Conservation (phyloP, 202 grass and related monocot species). For the Musa balbisiana region DNA sequence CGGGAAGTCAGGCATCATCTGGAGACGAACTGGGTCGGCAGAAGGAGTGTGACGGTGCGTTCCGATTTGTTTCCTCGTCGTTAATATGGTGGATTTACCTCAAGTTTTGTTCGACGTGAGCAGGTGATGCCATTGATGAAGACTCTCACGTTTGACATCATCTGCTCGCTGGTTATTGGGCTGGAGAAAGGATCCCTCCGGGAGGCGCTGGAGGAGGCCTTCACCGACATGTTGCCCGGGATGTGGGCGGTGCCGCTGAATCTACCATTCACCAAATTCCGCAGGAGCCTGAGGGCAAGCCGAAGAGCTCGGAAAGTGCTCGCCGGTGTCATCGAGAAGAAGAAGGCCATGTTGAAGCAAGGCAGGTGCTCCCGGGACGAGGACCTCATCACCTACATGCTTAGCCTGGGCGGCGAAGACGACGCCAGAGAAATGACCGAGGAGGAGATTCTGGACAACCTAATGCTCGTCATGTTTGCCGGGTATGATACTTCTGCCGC, state of each 20-base stretch:
- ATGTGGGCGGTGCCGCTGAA: slow-evolving; percentile 36
- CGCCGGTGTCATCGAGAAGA: slow-evolving; percentile 10
- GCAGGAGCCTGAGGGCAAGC: slow-evolving; percentile 33
- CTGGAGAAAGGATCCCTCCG: slow-evolving; percentile 20
- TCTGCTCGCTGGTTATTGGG: slow-evolving; percentile 38
- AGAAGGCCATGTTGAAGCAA: slow-evolving; percentile 9
- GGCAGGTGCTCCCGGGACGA: not conserved
- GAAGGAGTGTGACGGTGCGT: not conserved
- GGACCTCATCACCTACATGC: slow-evolving; percentile 35
- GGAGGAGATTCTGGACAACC: slow-evolving; percentile 41
- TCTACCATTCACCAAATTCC: slow-evolving; percentile 42
- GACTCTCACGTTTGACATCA: slow-evolving; percentile 15
- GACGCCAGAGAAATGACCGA: slow-evolving; percentile 22
- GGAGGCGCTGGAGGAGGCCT: slow-evolving; percentile 19
- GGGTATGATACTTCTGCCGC: slow-evolving; percentile 45
- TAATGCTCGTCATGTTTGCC: slow-evolving; percentile 15
- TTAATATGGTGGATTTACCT: not conserved
- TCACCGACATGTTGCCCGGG: slow-evolving; percentile 18
- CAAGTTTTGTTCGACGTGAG: not conserved
- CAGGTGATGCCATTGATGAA: slow-evolving; percentile 18
- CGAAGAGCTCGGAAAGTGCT: slow-evolving; percentile 16
- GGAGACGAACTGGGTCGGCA: slow-evolving; percentile 20
- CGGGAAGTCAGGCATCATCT: slow-evolving; percentile 34
- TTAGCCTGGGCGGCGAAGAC: slow-evolving; percentile 2
- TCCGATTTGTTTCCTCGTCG: not conserved